Percentiles rank a stretch among this genome's conserved stretches.
These are phyloP conservation scores for Maudiozyma pseudohumilis DNA, from an alignment of 805 yeast genomes.

Conservation along the genomic window DNA sequence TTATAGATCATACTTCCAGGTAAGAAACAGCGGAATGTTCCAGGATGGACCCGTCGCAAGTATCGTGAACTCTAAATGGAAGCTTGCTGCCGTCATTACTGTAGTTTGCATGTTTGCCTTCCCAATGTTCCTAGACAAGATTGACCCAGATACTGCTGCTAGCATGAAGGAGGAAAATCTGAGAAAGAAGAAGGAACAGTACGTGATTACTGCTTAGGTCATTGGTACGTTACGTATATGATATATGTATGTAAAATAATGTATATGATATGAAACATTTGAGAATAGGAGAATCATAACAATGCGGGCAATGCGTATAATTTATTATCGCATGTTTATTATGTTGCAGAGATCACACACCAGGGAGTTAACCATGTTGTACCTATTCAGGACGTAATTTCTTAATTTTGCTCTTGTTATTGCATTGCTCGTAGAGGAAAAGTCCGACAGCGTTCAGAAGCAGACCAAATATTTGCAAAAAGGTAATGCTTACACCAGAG, in stretches of 20 bases:
- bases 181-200: constrained; percentile 20
- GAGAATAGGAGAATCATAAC: too few species aligned
- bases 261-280: too few species aligned
- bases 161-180: constrained; percentile 26
- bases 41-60: constrained; percentile 32
- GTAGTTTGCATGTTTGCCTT: constrained; percentile 18
- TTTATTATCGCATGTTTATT: too few species aligned
- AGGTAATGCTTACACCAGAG: constrained; percentile 41
- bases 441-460: constrained; percentile 44
- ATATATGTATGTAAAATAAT: too few species aligned
- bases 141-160: constrained; percentile 34
- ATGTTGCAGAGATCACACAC: too few species aligned
- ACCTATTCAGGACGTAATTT: constrained; percentile 7
- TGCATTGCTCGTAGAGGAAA: constrained; percentile 48
- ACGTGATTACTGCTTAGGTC: too few species aligned
- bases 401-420: constrained; percentile 7
- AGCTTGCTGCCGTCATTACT: constrained; percentile 26
- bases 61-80: constrained; percentile 31
- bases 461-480: constrained; percentile 42
- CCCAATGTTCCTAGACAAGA: constrained; percentile 31
- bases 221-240: too few species aligned
- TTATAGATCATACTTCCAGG: constrained; percentile 26
- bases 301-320: too few species aligned
- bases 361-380: too few species aligned
- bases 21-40: constrained; percentile 27